Percentiles rank a stretch among this genome's conserved stretches.
Evolutionary conservation across 352 stramenopile genomes (phyloP).

Genomic region (Elongisporangium undulatum): DNA sequence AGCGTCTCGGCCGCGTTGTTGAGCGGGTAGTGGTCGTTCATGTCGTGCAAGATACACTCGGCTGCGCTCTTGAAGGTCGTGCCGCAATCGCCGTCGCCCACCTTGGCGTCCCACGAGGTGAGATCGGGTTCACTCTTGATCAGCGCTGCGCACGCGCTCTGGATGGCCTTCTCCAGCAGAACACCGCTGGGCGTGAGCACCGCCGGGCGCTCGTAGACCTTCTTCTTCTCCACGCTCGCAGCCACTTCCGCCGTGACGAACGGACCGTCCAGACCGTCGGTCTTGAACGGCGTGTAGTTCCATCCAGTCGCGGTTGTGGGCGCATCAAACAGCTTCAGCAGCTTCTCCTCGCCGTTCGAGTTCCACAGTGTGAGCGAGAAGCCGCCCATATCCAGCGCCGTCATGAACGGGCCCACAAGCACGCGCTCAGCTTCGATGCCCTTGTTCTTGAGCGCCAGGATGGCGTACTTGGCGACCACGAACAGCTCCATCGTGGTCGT

Average conservation of each 20-base stretch:
- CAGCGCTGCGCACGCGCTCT: conserved; percentile 66
- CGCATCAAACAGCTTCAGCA: conserved; percentile 57
- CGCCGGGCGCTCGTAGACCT: conserved; percentile 29
- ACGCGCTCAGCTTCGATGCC: conserved; percentile 82
- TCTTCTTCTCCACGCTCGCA: conserved; percentile 11
- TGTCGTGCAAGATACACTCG: conserved; percentile 70
- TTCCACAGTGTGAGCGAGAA: conserved; percentile 90
- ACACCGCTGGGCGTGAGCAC: conserved; percentile 32
- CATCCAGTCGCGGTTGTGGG: conserved; percentile 56
- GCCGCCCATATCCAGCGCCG: conserved; percentile 96
- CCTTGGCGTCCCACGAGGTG: conserved; percentile 94
- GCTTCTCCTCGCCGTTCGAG: conserved; percentile 48
- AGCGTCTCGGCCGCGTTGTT: conserved; percentile 55
- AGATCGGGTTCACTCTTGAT: conserved; percentile 88
- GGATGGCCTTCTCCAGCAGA: conserved; percentile 57
- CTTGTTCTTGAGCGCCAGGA: conserved; percentile 51
- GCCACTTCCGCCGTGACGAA: conserved; percentile 28
- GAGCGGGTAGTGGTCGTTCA: conserved; percentile 55
- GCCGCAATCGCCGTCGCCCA: conserved; percentile 97
- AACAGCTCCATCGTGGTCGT: conserved; percentile 96
- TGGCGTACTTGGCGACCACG: conserved; percentile 84
- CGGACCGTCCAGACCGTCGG: conserved; percentile 17
- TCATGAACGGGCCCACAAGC: conserved; percentile 95
- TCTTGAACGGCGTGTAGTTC: conserved; percentile 53
- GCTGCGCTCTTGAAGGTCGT: conserved; percentile 94